Evolutionary conservation across 495 filamentous ascomycete species (phyloP), one percentile per base, ranked within the genome.

Genomic region (Aspergillus nidulans): DNA sequence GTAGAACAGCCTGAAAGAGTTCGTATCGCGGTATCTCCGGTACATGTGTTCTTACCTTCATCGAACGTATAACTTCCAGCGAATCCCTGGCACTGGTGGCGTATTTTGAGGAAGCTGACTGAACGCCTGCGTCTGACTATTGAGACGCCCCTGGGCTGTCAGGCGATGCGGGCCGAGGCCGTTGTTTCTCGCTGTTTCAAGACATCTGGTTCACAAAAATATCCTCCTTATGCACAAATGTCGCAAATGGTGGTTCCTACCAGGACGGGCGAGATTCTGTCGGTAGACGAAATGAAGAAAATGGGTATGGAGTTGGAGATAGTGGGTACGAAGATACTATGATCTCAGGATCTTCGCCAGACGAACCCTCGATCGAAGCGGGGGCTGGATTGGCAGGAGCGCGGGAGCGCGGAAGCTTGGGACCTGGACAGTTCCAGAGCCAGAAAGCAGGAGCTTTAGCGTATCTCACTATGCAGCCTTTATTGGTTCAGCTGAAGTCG

Each of bases 361-460:
- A 48, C 45, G 45, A 48, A 48, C 45, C 34, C 45, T 48, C 26
- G 45, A 48, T 48, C 45, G 45, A 48, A 6, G 45, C 30, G 45
- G 23, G 21, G 16, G 45, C 10, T 20, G 45, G 23, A 48, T 20
- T 32, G 45, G 23, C 34, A 15, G 45, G 30, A 48, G n/a, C 16
- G 2, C n/a, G 16, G 4, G 45, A 34, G 45, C 26, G 19, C 24
- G 25, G 12, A 34, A 48, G 6, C 18, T 6, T 19, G 20, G 20
- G 15, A 9, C 26, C 26, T 28, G 26, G 26, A 9, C 4, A 28
- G 9, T 28, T 28, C 26, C 26, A 28, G 4, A 28, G 26, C n/a
- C n/a, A 12, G 30, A 34, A 4, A 43, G 8, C 10, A 43, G 19
- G 23, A 23, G 20, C 41, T 20, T 43, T 43, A 43, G 41, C 41